Evolutionary conservation across 2,329 filamentous ascomycete species (phyloP), one percentile per base, ranked within the genome.

Genomic region (Rutstroemia sydowiana): DNA sequence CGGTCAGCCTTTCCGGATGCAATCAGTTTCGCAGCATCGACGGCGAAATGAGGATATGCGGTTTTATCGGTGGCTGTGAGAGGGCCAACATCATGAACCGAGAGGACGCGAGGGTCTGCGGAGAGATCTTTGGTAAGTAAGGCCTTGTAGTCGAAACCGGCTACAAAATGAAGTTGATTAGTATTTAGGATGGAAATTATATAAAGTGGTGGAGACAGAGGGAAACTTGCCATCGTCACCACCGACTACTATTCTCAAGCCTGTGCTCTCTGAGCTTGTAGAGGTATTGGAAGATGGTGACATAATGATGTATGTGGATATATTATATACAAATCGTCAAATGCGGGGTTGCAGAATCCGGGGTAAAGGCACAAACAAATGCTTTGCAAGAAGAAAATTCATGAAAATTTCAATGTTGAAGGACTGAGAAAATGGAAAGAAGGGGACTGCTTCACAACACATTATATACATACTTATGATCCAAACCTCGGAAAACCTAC

Each of bases 41-140:
- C 85, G 53, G 88, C 88, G 37, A 87, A 78, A 68, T 88, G 84
- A 0, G 88, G 87, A 68, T 95, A 95, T 2, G 88, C 84, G 1
- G 86, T 92, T 68, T 88, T 88, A 75, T 93, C 87, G 52, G 74
- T 71, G 51, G 74, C 64, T 41, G 75, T 73, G 60, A 79, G 73
- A 58, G 87, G 61, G 60, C 88, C 88, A 45, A 93, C 86, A 18
- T 95, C 88, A 56, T 79, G 75, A 57, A 93, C 75, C 55, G 78
- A 75, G 51, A 75, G 70, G 57, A 95, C 86, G 56, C 82, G 80
- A 2, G 78, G 70, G 69, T 87, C 79, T 44, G 78, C 73, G 59
- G 84, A 75, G 55, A 95, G 80, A 64, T 88, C 83, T 48, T 76
- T 73, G 66, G 87, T 88, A 72, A 95, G 84, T 60, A 81, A 79